Conservation (phyloP, 1,284 basidiomycete genomes). For the Stereum hirsutum region DNA sequence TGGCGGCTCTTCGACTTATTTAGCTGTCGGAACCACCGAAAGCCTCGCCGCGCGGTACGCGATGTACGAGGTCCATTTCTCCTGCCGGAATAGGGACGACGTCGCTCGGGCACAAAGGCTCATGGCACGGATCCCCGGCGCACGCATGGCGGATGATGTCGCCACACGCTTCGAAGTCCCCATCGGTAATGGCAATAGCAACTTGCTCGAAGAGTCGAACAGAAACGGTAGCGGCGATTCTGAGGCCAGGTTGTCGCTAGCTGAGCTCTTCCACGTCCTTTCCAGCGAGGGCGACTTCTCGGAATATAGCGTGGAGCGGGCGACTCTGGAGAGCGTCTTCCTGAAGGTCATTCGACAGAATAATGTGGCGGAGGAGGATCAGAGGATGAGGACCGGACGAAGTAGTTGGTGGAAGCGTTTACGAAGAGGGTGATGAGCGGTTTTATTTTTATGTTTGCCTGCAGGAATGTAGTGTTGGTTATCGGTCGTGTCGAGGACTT, state of each 20-base stretch:
- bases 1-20: constrained; percentile 4
- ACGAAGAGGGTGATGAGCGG: neutral
- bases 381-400: neutral
- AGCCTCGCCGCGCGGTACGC: constrained; percentile 57
- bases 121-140: constrained; percentile 56
- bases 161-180: constrained; percentile 75
- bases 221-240: constrained; percentile 18
- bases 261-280: constrained; percentile 46
- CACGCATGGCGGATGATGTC: constrained; percentile 65
- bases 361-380: constrained; percentile 47
- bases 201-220: neutral
- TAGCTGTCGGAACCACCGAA: constrained; percentile 60
- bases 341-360: constrained; percentile 65
- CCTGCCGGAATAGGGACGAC: constrained; percentile 54
- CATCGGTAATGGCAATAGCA: constrained; percentile 22
- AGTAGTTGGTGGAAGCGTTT: neutral
- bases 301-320: constrained; percentile 63
- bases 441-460: too few species aligned
- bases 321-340: constrained; percentile 64
- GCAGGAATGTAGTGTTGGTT: too few species aligned
- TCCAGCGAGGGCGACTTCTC: constrained; percentile 41
- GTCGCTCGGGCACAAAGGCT: constrained; percentile 43
- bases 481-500: too few species aligned
- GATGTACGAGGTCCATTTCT: constrained; percentile 74
- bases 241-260: constrained; percentile 30